phyloP scores from a whole-genome alignment of 164 flowering plant species.

The Akebia trifoliata region DNA sequence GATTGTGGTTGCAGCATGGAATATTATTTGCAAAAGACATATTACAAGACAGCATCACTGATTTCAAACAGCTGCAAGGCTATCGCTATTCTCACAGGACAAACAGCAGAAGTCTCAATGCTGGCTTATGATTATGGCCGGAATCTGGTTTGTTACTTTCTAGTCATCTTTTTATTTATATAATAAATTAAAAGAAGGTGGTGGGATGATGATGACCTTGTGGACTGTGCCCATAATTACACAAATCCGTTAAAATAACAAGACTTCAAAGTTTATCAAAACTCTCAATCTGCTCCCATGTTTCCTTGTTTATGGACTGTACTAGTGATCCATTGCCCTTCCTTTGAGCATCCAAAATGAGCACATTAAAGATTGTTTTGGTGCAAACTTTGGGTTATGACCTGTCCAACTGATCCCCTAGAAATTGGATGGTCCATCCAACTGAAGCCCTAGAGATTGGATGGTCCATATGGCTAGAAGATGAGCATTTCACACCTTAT shows the following conservation, averaged over 20 bases:
- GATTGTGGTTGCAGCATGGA: constrained; percentile 70
- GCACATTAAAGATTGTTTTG: not conserved
- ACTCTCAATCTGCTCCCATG: no score
- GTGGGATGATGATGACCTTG: not conserved
- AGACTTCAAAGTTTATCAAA: not conserved
- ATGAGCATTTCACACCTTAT: not conserved
- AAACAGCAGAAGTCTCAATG: constrained; percentile 76
- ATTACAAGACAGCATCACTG: constrained; percentile 92
- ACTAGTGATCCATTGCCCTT: not conserved
- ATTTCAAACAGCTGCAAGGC: constrained; percentile 96
- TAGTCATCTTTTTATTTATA: not conserved
- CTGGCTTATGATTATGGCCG: constrained; percentile 88
- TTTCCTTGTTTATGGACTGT: no score
- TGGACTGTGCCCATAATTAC: not conserved
- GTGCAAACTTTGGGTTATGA: not conserved
- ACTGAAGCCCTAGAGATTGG: not conserved
- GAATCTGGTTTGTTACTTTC: constrained; percentile 64
- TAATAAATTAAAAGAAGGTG: not conserved
- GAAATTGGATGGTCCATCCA: not conserved
- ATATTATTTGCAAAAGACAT: constrained; percentile 87
- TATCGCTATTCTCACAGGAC: constrained; percentile 87
- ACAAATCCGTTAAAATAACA: not conserved
- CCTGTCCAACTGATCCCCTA: not conserved
- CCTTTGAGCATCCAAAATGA: not conserved
- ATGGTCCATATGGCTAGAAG: not conserved